A percentile compares a stretch with the other conserved stretches of the same genome.
Conservation (phyloP, 2,329 filamentous ascomycete genomes). For the Trichoderma sp. region DNA sequence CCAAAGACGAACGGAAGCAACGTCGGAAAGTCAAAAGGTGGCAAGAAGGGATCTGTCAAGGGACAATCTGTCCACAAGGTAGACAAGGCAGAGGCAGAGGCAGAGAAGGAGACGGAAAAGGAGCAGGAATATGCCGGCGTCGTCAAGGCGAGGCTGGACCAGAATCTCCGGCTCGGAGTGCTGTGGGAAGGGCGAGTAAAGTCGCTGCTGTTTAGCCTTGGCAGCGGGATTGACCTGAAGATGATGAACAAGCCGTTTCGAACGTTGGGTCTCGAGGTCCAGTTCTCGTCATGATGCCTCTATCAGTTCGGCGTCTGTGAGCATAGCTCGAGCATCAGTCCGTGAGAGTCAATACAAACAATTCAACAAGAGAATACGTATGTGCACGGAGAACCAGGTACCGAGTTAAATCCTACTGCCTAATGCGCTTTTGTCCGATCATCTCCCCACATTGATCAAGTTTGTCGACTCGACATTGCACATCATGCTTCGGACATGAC, state of each 20-base stretch:
- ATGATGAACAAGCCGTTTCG: conserved; percentile 75
- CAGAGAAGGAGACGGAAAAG: conserved; percentile 52
- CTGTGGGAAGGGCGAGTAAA: conserved; percentile 94
- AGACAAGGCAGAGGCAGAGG: neutral
- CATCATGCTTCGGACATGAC: neutral
- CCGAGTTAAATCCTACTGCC: neutral
- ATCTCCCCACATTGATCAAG: neutral
- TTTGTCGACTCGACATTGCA: neutral
- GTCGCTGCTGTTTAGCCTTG: conserved; percentile 87
- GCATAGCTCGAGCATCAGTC: neutral
- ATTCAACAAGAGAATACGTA: neutral
- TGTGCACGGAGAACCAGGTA: no score
- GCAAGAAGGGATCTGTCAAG: conserved; percentile 44
- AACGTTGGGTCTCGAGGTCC: conserved; percentile 75
- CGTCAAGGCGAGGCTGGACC: conserved; percentile 85
- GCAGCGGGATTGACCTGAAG: conserved; percentile 80
- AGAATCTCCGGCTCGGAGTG: conserved; percentile 81
- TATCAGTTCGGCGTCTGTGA: neutral
- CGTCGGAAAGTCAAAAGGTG: conserved; percentile 53
- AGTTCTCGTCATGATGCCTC: conserved; percentile 71
- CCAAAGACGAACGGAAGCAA: neutral
- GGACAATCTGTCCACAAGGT: conserved; percentile 32
- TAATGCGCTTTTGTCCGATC: neutral
- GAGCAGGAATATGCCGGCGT: conserved; percentile 78
- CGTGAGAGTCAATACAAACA: neutral